Conservation (phyloP, 169 alveolate genomes). For the Amoebophrya sp. region DNA sequence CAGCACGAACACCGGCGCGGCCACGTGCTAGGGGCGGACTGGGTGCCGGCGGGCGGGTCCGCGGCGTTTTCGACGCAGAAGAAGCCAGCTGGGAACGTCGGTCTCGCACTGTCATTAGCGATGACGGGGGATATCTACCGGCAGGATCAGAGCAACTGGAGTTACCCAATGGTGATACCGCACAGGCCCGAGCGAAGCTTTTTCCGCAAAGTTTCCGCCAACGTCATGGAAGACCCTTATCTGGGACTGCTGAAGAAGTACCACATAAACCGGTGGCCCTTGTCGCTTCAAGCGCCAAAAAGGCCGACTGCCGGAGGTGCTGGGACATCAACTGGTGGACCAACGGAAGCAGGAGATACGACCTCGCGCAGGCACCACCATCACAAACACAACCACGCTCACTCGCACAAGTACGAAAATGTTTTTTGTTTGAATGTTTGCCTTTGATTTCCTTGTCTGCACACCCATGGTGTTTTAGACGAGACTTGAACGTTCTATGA, state of each 20-base stretch:
- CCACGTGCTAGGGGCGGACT: not conserved
- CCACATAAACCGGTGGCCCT: not conserved
- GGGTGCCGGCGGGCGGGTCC: not conserved
- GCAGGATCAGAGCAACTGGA: not conserved
- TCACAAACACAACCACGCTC: too few relatives aligned
- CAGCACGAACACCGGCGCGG: too few relatives aligned
- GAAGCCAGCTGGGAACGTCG: not conserved
- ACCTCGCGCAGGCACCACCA: too few relatives aligned
- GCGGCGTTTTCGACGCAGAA: not conserved
- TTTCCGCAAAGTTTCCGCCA: not conserved
- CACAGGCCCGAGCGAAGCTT: not conserved
- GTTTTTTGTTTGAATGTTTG: too few relatives aligned
- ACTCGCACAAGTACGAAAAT: too few relatives aligned
- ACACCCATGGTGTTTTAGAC: too few relatives aligned
- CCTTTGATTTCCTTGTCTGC: too few relatives aligned
- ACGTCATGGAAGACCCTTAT: not conserved
- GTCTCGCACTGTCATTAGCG: not conserved
- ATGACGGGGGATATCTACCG: not conserved
- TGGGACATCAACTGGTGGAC: too few relatives aligned
- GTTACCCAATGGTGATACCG: not conserved
- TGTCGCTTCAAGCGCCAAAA: too few relatives aligned
- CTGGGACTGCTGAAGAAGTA: not conserved
- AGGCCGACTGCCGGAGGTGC: too few relatives aligned
- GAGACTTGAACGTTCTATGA: too few relatives aligned
- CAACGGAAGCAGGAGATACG: too few relatives aligned